phyloP scores from a whole-genome alignment of 257 asterid genomes.

The Rubia yunnanensis region DNA sequence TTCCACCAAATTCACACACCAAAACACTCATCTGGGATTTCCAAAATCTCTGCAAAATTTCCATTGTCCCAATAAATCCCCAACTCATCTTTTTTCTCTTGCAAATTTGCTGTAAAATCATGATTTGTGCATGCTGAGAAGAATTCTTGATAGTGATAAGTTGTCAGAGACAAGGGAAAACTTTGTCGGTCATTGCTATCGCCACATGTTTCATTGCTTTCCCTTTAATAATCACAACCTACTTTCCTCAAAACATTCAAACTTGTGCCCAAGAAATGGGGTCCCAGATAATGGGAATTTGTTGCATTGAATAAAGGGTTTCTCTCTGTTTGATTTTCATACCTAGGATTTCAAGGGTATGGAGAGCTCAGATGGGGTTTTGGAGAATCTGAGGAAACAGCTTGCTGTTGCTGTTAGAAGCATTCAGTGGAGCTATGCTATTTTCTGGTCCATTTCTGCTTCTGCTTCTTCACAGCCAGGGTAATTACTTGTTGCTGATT shows the following conservation, averaged over 20 bases:
- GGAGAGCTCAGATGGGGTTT: slow-evolving; percentile 23
- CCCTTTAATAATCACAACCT: neutral
- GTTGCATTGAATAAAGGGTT: too few relatives aligned
- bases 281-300: neutral
- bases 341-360: neutral
- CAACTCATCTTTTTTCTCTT: too few relatives aligned
- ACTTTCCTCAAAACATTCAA: neutral
- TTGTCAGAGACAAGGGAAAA: neutral
- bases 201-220: neutral
- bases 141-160: neutral
- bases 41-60: neutral
- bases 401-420: slow-evolving; percentile 74
- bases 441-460: slow-evolving; percentile 67
- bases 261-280: neutral
- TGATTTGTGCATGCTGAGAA: slow-evolving; percentile 1
- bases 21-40: neutral
- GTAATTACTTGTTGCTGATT: slow-evolving; percentile 30
- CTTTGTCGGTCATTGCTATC: neutral
- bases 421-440: slow-evolving; percentile 89
- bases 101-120: neutral
- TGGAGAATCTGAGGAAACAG: slow-evolving; percentile 40
- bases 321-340: neutral
- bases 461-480: slow-evolving; percentile 36
- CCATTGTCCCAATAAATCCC: neutral
- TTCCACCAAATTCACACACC: neutral